Evolutionary conservation across 2,329 filamentous ascomycete genomes (phyloP), one percentile per base, ranked within the genome.

Genomic region (Annulohypoxylon truncatum): DNA sequence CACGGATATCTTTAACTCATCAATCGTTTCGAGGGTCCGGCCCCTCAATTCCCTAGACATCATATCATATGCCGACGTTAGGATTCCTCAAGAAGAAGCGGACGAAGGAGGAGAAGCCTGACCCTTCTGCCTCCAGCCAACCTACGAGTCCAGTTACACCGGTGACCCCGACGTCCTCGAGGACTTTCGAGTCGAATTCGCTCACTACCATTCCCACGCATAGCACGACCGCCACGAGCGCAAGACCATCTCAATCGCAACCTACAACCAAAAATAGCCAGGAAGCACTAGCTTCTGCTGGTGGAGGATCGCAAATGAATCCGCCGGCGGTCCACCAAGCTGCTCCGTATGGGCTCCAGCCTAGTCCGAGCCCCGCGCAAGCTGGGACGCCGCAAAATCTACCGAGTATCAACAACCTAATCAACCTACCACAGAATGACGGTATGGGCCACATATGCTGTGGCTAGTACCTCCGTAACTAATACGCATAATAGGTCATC

Each of bases 31-130:
- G 63, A 71, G 74, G 72, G 68, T 62, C 65, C 51, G 44, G 51
- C 65, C 73, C 69, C 71, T 71, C 70, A 72, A 61, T 70, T 74
- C 68, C 75, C 73, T 72, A 72, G 64, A 69, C 72, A 67, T 71
- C 74, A 72, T 75, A 73, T 74, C 79, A 76, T 77, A 98, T 99
- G 96, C 96, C 94, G 90, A 92, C 89, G 81, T 88, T 97, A 85
- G 93, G 93, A 81, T 94, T 97, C 79, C 89, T 98, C 79, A 97
- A 97, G 88, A 98, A 97, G 89, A 97, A 97, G 88, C 91, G 94
- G 88, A 97, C 94, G 83, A 96, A 94, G 89, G 94, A 97, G 84
- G 92, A 89, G 78, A 88, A 90, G 78, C 85, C 88, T 78, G 89
- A 92, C 79, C 86, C 89, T 76, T 85, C 89, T 76, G 85, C 89